phyloP scores from a whole-genome alignment of 768 basidiomycete species.

The Tephrocybe sp. region DNA sequence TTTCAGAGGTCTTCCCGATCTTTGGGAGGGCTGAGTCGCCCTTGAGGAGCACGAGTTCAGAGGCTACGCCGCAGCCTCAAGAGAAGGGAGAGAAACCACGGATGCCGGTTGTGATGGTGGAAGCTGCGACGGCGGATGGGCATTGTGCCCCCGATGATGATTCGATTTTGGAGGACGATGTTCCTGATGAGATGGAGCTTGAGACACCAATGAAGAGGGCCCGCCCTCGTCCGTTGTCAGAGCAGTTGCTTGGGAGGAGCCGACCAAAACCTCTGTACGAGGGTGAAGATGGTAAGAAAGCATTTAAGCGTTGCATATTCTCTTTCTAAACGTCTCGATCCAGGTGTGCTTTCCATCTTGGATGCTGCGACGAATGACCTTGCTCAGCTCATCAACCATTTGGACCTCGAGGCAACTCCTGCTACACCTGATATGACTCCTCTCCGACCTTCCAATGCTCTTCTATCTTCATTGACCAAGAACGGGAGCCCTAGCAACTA shows the following conservation, averaged over 20 bases:
- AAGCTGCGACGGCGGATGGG: constrained; percentile 55
- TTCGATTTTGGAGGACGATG: constrained; percentile 13
- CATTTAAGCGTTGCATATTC: constrained; percentile 4
- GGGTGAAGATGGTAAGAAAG: constrained; percentile 50
- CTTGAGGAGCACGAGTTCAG: background rate
- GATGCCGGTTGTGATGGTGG: constrained; percentile 40
- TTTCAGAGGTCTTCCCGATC: constrained; percentile 64
- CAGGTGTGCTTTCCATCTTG: constrained; percentile 67
- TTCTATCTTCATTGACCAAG: constrained; percentile 12
- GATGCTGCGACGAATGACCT: constrained; percentile 82
- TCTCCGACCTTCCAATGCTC: constrained; percentile 34
- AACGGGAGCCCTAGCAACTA: constrained; percentile 16
- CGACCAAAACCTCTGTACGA: constrained; percentile 54
- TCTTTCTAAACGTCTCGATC: constrained; percentile 3
- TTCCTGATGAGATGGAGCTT: constrained; percentile 13
- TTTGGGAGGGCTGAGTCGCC: constrained; percentile 13
- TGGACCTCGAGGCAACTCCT: constrained; percentile 82
- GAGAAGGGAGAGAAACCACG: background rate
- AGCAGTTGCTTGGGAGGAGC: constrained; percentile 52
- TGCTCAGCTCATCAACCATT: constrained; percentile 72
- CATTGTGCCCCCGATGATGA: constrained; percentile 34
- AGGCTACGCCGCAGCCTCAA: background rate
- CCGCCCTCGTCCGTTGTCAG: constrained; percentile 61
- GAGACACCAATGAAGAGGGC: constrained; percentile 46
- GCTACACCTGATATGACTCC: constrained; percentile 50